Percentiles rank a stretch among this genome's conserved stretches.
Conservation (phyloP, 1,284 basidiomycete genomes). For the Ustilago trichophora region DNA sequence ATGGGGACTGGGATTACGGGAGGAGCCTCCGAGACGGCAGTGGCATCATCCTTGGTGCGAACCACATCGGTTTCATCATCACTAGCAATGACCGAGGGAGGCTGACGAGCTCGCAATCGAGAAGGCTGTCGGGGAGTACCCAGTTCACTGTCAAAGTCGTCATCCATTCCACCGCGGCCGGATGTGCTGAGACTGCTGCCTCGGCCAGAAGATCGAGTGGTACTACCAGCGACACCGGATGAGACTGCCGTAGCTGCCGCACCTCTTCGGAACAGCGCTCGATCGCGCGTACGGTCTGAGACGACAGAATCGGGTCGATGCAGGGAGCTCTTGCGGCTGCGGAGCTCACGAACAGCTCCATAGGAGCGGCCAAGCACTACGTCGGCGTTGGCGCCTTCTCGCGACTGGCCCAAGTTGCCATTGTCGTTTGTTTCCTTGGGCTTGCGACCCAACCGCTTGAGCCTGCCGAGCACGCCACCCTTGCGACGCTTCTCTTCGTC, state of each 20-base stretch:
- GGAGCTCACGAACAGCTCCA: conserved; percentile 42
- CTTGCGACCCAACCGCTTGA: conserved; percentile 38
- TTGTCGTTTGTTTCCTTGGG: conserved; percentile 4
- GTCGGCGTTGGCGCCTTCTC: conserved; percentile 34
- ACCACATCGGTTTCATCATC: conserved; percentile 19
- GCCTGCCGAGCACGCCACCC: conserved; percentile 41
- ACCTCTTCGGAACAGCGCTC: conserved; percentile 15
- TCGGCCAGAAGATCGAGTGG: conserved; percentile 14
- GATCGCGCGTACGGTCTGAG: conserved; percentile 9
- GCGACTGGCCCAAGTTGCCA: background rate
- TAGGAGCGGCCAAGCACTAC: conserved; percentile 44
- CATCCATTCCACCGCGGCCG: conserved; percentile 29
- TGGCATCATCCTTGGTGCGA: background rate
- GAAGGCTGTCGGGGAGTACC: conserved; percentile 16
- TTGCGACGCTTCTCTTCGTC: conserved; percentile 40
- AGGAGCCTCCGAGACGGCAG: conserved; percentile 15
- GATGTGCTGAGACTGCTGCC: conserved; percentile 27
- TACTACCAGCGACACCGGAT: conserved; percentile 17
- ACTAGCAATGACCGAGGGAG: conserved; percentile 28
- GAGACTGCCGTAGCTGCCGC: conserved; percentile 26
- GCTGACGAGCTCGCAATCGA: conserved; percentile 15
- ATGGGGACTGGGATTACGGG: conserved; percentile 27
- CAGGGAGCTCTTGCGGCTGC: conserved; percentile 40
- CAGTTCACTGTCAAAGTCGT: conserved; percentile 42
- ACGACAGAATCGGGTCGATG: conserved; percentile 9